Conservation (phyloP, 2,329 filamentous ascomycete genomes). For the Clonostachys sp. region DNA sequence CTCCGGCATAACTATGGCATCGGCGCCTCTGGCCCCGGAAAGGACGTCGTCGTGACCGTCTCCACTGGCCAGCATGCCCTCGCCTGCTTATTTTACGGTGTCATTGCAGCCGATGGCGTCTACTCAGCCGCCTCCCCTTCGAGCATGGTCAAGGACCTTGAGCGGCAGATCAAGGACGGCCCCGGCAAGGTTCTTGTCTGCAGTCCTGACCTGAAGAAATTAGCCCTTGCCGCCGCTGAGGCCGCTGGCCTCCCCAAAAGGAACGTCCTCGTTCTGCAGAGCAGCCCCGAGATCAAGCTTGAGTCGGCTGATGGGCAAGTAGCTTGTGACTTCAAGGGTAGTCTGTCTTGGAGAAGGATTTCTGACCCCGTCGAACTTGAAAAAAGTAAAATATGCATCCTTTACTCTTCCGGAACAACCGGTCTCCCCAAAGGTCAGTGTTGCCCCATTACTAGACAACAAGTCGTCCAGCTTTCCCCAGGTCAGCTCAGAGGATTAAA, state of each 20-base stretch:
- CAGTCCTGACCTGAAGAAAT: slow-evolving; percentile 38
- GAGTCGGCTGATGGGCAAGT: slow-evolving; percentile 13
- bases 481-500: too few relatives aligned
- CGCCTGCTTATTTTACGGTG: slow-evolving; percentile 47
- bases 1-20: slow-evolving; percentile 48
- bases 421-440: slow-evolving; percentile 36
- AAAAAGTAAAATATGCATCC: slow-evolving; percentile 30
- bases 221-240: slow-evolving; percentile 42
- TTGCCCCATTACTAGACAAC: background rate
- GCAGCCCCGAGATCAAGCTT: slow-evolving; percentile 18
- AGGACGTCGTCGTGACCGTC: slow-evolving; percentile 51
- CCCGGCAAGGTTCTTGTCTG: slow-evolving; percentile 34
- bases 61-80: slow-evolving; percentile 52
- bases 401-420: slow-evolving; percentile 45
- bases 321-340: slow-evolving; percentile 19
- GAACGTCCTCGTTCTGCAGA: slow-evolving; percentile 46
- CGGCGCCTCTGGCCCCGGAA: slow-evolving; percentile 38
- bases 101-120: slow-evolving; percentile 54
- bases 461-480: background rate
- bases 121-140: slow-evolving; percentile 50
- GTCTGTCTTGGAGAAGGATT: slow-evolving; percentile 47
- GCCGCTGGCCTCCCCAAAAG: slow-evolving; percentile 34
- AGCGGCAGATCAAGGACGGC: slow-evolving; percentile 34
- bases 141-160: slow-evolving; percentile 44
- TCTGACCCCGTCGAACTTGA: slow-evolving; percentile 40